phyloP scores from a whole-genome alignment of 2,329 filamentous ascomycete species.

The Phoma sp. region DNA sequence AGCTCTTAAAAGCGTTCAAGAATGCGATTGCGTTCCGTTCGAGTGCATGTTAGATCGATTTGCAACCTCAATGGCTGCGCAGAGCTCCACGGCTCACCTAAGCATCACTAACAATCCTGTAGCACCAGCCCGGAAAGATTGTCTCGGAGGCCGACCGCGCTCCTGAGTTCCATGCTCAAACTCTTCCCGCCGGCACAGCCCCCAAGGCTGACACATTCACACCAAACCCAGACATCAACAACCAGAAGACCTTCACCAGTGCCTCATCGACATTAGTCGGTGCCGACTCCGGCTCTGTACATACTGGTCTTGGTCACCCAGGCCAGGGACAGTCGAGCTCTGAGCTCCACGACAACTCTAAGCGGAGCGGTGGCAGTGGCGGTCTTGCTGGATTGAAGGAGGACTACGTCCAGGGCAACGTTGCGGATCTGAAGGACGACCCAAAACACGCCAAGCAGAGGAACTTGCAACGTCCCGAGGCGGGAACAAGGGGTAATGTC shows the following conservation, averaged over 20 bases:
- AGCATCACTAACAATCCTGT: slow-evolving; percentile 6
- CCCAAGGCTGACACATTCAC: slow-evolving; percentile 57
- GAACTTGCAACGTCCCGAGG: slow-evolving; percentile 46
- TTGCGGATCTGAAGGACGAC: slow-evolving; percentile 36
- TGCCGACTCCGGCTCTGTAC: slow-evolving; percentile 60
- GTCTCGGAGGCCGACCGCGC: slow-evolving; percentile 60
- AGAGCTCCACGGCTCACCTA: not conserved
- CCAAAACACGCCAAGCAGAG: slow-evolving; percentile 47
- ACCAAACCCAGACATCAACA: slow-evolving; percentile 54
- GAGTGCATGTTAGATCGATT: not conserved
- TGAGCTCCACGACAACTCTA: slow-evolving; percentile 57
- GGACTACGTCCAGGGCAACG: slow-evolving; percentile 20
- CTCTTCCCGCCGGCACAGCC: slow-evolving; percentile 67
- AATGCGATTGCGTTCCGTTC: not conserved
- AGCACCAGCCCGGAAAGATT: slow-evolving; percentile 70
- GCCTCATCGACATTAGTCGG: slow-evolving; percentile 58
- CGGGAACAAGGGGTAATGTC: slow-evolving; percentile 41
- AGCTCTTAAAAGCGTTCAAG: not conserved
- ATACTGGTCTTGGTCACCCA: slow-evolving; percentile 62
- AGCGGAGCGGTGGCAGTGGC: slow-evolving; percentile 51
- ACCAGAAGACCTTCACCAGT: slow-evolving; percentile 50
- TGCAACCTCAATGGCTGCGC: not conserved
- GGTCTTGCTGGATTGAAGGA: slow-evolving; percentile 51
- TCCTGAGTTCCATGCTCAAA: slow-evolving; percentile 68
- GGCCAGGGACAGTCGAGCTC: slow-evolving; percentile 55